Evolutionary conservation across 1,139 yeast genomes (phyloP), one percentile per base, ranked within the genome.

Genomic region (Arxiozyma bovina): DNA sequence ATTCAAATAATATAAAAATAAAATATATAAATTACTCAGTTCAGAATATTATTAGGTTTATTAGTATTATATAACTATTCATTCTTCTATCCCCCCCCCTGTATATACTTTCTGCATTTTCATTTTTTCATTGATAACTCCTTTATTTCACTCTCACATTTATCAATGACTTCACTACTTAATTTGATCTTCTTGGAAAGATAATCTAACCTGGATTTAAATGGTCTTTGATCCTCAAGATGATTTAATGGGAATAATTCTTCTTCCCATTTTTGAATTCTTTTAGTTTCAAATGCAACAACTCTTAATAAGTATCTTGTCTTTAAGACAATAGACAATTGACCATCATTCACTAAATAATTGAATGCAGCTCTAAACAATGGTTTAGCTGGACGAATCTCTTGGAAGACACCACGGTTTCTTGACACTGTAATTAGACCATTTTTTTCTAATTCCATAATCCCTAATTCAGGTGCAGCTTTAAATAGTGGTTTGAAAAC

Each of bases 361-460:
- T 74, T 67, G 72, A 93, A 93, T 0, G 98, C 96, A 0, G 93
- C 89, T 57, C 79, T 79, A 68, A 76, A 91, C 25, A 93, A 73
- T 1, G 99, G 99, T 63, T 91, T 83, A 0, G 96, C 96, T 0
- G 95, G 88, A 42, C 74, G 71, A 40, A 93, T 79, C 8, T 79
- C 77, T 51, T 76, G 74, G 43, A 90, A 73, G 18, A 91, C 78
- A 20, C 98, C 97, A 61, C 87, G 84, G 49, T 85, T 87, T 58
- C 88, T 78, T 42, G 77, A 74, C 53, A 89, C 77, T 1, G 85
- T 71, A 45, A 93, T 78, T 67, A 93, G 73, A 52, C 91, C 97
- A 50, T 82, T 80, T 63, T 84, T 87, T 65, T 91, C 98, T 62
- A 93, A 76, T 3, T 86, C 83, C 4, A 82, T 70, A 48, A 91